Base-by-base conservation (phyloP, 495 filamentous ascomycete species). In the Xylaria scruposa region DNA sequence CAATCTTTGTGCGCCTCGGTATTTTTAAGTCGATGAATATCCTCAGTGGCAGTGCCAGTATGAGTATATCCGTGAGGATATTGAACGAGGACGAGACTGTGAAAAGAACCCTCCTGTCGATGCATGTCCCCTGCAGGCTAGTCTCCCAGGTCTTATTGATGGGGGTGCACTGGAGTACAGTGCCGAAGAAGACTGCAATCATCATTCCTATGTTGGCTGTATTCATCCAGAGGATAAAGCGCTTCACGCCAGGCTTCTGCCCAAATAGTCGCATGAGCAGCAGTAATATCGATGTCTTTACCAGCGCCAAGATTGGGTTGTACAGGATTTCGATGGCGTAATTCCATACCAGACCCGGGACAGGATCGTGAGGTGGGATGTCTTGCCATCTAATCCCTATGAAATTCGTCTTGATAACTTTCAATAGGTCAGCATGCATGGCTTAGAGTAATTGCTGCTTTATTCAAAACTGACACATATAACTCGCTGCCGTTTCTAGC, bases 271-370 rank as follows among this genome's bases (percentile, higher is more conserved):
- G 78, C 75, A 87, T 77, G 78, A 92, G 75, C 83, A 90, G 84
- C 81, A 90, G 79, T 78, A 91, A 78, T 79, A 90, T 82, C 0
- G 85, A 87, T 0, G 85, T 76, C 77, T 91, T 91, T 72, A 89
- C 86, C 9, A 89, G 77, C 12, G 89, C 84, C 46, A 92, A 78
- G 68, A 90, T 85, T 0, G 89, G 89, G 71, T 91, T 90, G 75
- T 92, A 91, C 29, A 91, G 75, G 40, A 90, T 82, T 73, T 91
- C 88, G 24, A 88, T 85, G 3, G 85, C 85, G 33, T 87, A 88
- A 70, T 87, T 73, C 83, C 83, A 85, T 53, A 83, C 81, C 54
- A 82, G 73, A 9, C 76, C 82, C 31, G 82, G 76, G 6, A 80
- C 82, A 19, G 79, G 79, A 65, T 83, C 79, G 53, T 81, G 78